These are phyloP conservation scores for Ambrosiella cleistominuta DNA, from an alignment of 2,329 filamentous ascomycete species.

Conservation along the genomic window DNA sequence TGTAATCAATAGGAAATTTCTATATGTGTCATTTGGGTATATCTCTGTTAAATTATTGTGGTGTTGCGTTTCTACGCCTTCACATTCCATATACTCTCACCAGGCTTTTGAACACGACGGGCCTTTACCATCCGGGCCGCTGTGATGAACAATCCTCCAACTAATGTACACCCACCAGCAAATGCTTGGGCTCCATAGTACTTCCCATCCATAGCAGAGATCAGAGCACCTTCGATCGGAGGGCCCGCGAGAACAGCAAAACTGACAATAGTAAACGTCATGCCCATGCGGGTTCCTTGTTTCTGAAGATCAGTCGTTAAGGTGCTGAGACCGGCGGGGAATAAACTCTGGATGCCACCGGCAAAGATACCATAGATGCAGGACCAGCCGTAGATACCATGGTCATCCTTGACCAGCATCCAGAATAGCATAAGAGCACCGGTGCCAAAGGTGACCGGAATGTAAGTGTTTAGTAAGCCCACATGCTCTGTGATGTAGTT, in stretches of 20 bases:
- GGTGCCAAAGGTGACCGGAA: constrained; percentile 27
- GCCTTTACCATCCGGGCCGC: constrained; percentile 7
- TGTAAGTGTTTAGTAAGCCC: constrained; percentile 44
- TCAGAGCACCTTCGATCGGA: constrained; percentile 33
- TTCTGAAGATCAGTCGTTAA: constrained; percentile 34
- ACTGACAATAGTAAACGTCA: constrained; percentile 39
- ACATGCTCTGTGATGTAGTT: constrained; percentile 38
- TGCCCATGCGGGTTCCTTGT: constrained; percentile 38
- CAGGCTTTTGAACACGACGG: not conserved
- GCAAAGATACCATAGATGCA: constrained; percentile 46
- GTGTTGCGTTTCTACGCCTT: not conserved
- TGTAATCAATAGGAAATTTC: too few species aligned
- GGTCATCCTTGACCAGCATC: constrained; percentile 33
- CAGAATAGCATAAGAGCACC: constrained; percentile 34
- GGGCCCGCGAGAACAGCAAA: constrained; percentile 35
- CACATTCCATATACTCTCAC: constrained; percentile 8
- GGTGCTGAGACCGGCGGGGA: constrained; percentile 34
- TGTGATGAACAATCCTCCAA: constrained; percentile 5
- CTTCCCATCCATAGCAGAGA: constrained; percentile 23
- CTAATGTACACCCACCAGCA: constrained; percentile 20
- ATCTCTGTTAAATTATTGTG: too few species aligned
- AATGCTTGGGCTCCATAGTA: constrained; percentile 34
- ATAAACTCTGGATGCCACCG: constrained; percentile 47
- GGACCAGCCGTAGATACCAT: constrained; percentile 43
- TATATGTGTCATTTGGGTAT: too few species aligned